Evolutionary conservation across 495 filamentous ascomycete genomes (phyloP).

Genomic region (Xylaria grammica): DNA sequence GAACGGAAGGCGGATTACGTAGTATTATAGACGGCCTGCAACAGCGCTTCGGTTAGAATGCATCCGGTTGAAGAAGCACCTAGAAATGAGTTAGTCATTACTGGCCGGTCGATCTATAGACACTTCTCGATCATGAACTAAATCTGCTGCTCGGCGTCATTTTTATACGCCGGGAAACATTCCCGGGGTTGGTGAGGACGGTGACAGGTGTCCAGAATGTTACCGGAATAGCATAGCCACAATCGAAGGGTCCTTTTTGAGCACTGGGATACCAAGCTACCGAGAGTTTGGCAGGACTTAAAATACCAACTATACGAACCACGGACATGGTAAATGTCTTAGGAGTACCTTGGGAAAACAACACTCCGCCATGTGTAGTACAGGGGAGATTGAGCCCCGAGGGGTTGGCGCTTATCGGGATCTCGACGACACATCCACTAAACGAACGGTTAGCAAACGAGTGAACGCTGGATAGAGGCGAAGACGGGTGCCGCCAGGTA

Average conservation of each 20-base stretch:
- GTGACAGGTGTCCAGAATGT: not conserved
- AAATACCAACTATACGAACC: not conserved
- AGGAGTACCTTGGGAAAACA: not conserved
- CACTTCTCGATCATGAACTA: not conserved
- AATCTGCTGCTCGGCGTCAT: not conserved
- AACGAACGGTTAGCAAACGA: not conserved
- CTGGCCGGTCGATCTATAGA: too few species aligned
- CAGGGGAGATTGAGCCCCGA: slow-evolving; percentile 4
- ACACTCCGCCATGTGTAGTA: not conserved
- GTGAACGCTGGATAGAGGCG: too few species aligned
- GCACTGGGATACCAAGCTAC: too few species aligned
- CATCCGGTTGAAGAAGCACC: not conserved
- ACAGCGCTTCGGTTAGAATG: not conserved
- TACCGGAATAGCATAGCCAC: not conserved
- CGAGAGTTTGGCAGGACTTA: not conserved
- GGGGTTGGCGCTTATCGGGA: not conserved
- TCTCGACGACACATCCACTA: not conserved
- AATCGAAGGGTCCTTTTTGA: not conserved
- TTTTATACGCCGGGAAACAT: too few species aligned
- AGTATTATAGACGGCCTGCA: not conserved
- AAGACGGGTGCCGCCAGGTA: not conserved
- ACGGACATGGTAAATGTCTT: not conserved
- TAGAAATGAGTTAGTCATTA: not conserved
- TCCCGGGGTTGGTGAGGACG: not conserved
- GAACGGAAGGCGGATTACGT: not conserved